Percentiles rank a stretch among this genome's conserved stretches.
phyloP scores from a whole-genome alignment of 2,329 filamentous ascomycete genomes.

The Rhinocladiella mackenziei region DNA sequence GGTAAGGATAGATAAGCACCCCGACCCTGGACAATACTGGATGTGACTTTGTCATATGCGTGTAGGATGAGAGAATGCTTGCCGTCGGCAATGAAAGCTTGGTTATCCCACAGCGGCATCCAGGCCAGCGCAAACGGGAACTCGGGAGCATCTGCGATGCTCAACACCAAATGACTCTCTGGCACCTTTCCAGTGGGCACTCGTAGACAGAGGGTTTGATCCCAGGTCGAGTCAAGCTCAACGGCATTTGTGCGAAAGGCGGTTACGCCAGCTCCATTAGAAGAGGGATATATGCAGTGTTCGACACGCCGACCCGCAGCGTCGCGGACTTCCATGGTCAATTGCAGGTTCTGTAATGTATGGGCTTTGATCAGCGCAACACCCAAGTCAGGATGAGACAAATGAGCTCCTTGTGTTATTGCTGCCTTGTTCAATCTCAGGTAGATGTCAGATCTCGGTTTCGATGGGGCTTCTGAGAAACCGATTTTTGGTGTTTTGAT shows the following conservation, averaged over 20 bases:
- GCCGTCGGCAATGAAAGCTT: slow-evolving; percentile 85
- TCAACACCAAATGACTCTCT: slow-evolving; percentile 81
- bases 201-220: slow-evolving; percentile 77
- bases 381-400: slow-evolving; percentile 71
- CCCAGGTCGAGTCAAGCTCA: slow-evolving; percentile 78
- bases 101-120: slow-evolving; percentile 88
- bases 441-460: slow-evolving; percentile 90
- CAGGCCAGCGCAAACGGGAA: slow-evolving; percentile 88
- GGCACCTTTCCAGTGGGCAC: slow-evolving; percentile 76
- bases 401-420: slow-evolving; percentile 63
- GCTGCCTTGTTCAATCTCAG: slow-evolving; percentile 75
- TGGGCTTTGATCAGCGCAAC: slow-evolving; percentile 66
- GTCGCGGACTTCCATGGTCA: slow-evolving; percentile 83
- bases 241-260: slow-evolving; percentile 84
- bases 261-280: slow-evolving; percentile 72
- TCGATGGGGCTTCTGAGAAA: slow-evolving; percentile 86
- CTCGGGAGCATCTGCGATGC: slow-evolving; percentile 77
- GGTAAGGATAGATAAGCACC: slow-evolving; percentile 83
- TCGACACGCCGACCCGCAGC: slow-evolving; percentile 76
- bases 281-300: slow-evolving; percentile 79
- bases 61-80: slow-evolving; percentile 77
- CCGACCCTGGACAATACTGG: slow-evolving; percentile 65
- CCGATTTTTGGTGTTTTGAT: slow-evolving; percentile 82
- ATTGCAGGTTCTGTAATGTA: slow-evolving; percentile 71
- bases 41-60: slow-evolving; percentile 86